Base-by-base conservation (phyloP, 2,329 filamentous ascomycete genomes). In the Paraphaeosphaeria sporulosa region DNA sequence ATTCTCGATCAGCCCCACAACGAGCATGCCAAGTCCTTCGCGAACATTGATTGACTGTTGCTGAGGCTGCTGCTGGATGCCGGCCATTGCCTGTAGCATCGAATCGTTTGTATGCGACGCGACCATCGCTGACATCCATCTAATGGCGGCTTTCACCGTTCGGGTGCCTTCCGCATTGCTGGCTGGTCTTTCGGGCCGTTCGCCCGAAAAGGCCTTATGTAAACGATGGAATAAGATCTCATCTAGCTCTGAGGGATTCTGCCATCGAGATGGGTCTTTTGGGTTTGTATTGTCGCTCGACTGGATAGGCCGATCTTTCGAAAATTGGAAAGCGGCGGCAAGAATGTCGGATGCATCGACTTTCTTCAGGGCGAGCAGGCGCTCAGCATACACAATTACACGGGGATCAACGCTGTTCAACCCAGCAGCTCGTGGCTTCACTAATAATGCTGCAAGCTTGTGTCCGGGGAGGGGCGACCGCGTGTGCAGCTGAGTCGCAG, bases 1-100 rank as follows among this genome's bases (percentile, higher is more conserved):
- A 64, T 88, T 89, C 63, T 91, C 88, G 57, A 86, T 84, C 12
- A 90, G 79, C 0, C 85, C 84, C 51, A 90, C 78, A 6, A 90
- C 76, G 19, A 92, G 79, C 71, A 89, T 84, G 2, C 89, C 86
- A 61, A 92, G 85, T 0, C 87, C 89, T 48, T 87, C 86, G 21
- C 87, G 83, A 1, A 88, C 82, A 47, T 84, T 86, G 79, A 88
- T 85, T 53, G 90, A 87, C 34, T 88, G 82, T 73, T 40, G 83
- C 76, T 55, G 84, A 79, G 40, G 85, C 81, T 55, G 83, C 76
- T 42, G 84, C 81, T 74, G 71, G 25, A 76, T 74, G 10, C 76
- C 80, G 74, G 17, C 61, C 68, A 79, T 76, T 40, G 76, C 76
- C 42, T 79, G 73, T 30, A 78, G 72, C 70, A 79, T 75, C 12